Percentiles rank a stretch among this genome's conserved stretches.
Conservation (phyloP, 1,284 basidiomycete species). For the Coniophora puteana region DNA sequence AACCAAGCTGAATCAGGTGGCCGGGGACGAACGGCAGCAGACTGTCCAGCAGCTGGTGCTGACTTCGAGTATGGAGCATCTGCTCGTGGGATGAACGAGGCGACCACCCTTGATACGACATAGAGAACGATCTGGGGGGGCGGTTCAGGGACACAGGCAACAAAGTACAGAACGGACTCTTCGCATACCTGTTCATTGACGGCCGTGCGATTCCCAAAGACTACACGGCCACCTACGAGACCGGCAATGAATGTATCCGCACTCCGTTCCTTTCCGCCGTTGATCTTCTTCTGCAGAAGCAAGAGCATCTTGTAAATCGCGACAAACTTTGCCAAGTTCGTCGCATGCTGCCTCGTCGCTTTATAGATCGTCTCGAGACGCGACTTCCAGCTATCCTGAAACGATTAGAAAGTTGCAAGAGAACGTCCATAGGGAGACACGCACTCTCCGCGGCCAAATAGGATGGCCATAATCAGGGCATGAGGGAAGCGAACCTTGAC, state of each 20-base stretch:
- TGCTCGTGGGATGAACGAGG: conserved; percentile 83
- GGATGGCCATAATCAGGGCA: conserved; percentile 96
- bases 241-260: conserved; percentile 93
- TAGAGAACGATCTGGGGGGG: conserved; percentile 89
- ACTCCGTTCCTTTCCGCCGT: conserved; percentile 77
- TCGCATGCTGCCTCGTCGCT: conserved; percentile 87
- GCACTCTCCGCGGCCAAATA: conserved; percentile 88
- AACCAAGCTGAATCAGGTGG: conserved; percentile 84
- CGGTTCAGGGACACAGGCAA: neutral
- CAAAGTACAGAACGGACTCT: neutral
- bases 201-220: conserved; percentile 94
- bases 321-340: conserved; percentile 92
- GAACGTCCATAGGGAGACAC: conserved; percentile 27
- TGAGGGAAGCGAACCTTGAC: conserved; percentile 98
- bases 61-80: conserved; percentile 39
- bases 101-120: conserved; percentile 84
- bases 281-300: conserved; percentile 76
- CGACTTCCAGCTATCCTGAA: conserved; percentile 55
- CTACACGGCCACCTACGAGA: conserved; percentile 86
- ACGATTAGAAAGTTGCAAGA: conserved; percentile 1
- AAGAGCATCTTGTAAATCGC: conserved; percentile 89
- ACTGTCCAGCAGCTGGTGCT: conserved; percentile 31
- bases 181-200: conserved; percentile 91
- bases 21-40: conserved; percentile 55
- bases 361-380: conserved; percentile 71